These are phyloP conservation scores for Hypoxylon fuscum DNA, from an alignment of 495 filamentous ascomycete genomes.

Conservation along the genomic window DNA sequence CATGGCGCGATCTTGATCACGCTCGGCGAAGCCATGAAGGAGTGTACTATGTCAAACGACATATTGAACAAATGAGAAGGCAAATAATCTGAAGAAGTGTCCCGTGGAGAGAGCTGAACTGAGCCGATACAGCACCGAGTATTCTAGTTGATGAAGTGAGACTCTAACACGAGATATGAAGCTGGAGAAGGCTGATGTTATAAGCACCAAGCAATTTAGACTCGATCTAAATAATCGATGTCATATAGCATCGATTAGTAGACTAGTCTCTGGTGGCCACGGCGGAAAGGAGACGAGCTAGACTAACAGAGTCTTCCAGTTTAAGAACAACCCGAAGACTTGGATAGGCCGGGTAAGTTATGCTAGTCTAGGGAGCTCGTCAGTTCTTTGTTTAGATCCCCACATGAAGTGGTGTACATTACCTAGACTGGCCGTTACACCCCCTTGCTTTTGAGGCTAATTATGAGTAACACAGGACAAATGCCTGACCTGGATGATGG, in stretches of 20 bases:
- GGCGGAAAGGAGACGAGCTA: slow-evolving; percentile 2
- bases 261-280: slow-evolving; percentile 8
- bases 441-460: slow-evolving; percentile 29
- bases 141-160: neutral
- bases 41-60: slow-evolving; percentile 29
- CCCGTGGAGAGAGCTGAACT: slow-evolving; percentile 1
- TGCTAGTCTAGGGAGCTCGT: slow-evolving; percentile 10
- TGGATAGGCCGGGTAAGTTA: slow-evolving; percentile 10
- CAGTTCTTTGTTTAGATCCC: slow-evolving; percentile 26
- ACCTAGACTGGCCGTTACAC: slow-evolving; percentile 18
- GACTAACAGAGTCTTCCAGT: slow-evolving; percentile 1
- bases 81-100: neutral
- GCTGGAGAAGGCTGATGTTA: slow-evolving; percentile 25
- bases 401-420: slow-evolving; percentile 3
- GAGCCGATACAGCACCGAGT: neutral
- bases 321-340: slow-evolving; percentile 16
- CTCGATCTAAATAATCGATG: slow-evolving; percentile 12
- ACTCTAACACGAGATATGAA: neutral
- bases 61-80: slow-evolving; percentile 25
- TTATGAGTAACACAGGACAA: slow-evolving; percentile 19
- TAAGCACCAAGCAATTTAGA: slow-evolving; percentile 13
- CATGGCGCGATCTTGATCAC: slow-evolving; percentile 82
- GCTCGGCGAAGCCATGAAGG: slow-evolving; percentile 15
- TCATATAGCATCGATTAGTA: slow-evolving; percentile 29
- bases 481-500: slow-evolving; percentile 20